Percentiles rank a stretch among this genome's conserved stretches.
These are phyloP conservation scores for Pichia sorboxylosa DNA, from an alignment of 1,139 yeast species.

Conservation along the genomic window DNA sequence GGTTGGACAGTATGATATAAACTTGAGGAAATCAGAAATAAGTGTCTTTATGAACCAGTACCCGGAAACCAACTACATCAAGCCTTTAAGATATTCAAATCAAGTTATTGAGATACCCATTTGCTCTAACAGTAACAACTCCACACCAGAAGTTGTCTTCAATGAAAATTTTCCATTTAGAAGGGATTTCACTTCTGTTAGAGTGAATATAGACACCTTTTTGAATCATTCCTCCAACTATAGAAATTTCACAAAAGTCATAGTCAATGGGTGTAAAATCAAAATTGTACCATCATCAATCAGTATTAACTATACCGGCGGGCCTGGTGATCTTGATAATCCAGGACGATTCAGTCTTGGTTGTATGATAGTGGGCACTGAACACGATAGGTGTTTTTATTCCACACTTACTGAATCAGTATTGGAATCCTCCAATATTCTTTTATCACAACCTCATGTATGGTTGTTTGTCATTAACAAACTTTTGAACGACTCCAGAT, in stretches of 20 bases:
- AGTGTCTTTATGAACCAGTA: background rate
- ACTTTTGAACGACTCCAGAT: background rate
- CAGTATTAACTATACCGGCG: background rate
- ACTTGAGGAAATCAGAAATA: background rate
- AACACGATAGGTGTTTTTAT: background rate
- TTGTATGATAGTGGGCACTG: background rate
- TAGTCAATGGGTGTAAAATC: slow-evolving; percentile 7
- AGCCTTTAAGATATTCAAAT: slow-evolving; percentile 9
- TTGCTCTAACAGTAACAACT: background rate
- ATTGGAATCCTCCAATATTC: background rate
- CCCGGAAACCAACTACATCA: slow-evolving; percentile 1
- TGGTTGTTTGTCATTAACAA: background rate
- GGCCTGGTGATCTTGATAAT: no score
- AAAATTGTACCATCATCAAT: background rate
- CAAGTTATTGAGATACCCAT: slow-evolving; percentile 13
- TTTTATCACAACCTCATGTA: background rate
- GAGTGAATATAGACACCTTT: slow-evolving; percentile 7
- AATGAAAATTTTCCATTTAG: slow-evolving; percentile 11
- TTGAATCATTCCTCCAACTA: slow-evolving; percentile 5
- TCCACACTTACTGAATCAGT: background rate
- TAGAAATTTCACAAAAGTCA: slow-evolving; percentile 9
- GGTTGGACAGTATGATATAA: background rate
- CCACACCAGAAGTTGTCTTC: background rate
- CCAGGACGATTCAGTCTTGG: background rate
- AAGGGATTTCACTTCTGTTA: slow-evolving; percentile 12